Percentiles rank a stretch among this genome's conserved stretches.
Conservation (phyloP, 1,284 basidiomycete genomes). For the Exobasidium cylindrosporum region DNA sequence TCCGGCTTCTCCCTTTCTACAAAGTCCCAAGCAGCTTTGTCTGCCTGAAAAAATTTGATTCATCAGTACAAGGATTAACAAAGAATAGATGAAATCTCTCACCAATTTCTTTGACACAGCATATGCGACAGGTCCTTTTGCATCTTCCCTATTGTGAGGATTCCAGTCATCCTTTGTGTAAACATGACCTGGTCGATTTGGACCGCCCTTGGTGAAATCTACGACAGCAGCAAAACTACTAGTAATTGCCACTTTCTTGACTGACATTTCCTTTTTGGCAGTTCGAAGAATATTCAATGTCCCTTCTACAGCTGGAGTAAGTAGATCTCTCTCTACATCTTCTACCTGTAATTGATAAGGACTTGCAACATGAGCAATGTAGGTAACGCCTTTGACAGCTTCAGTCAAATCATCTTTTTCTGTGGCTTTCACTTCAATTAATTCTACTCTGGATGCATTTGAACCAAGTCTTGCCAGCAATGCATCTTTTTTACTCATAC, state of each 20-base stretch:
- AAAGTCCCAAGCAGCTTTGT: constrained; percentile 47
- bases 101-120: constrained; percentile 40
- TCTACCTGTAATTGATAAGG: constrained; percentile 46
- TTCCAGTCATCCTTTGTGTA: constrained; percentile 46
- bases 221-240: constrained; percentile 48
- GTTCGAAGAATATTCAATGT: constrained; percentile 49
- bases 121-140: constrained; percentile 42
- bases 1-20: constrained; percentile 31
- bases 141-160: constrained; percentile 36
- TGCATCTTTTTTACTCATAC: constrained; percentile 32
- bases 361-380: constrained; percentile 35
- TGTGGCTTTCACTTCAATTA: constrained; percentile 51
- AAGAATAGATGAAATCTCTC: not conserved
- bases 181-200: constrained; percentile 38
- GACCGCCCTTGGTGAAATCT: constrained; percentile 37
- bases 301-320: constrained; percentile 54
- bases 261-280: constrained; percentile 37
- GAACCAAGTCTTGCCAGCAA: constrained; percentile 29
- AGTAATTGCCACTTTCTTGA: constrained; percentile 49
- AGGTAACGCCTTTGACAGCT: constrained; percentile 44
- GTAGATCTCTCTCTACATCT: constrained; percentile 52
- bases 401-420: constrained; percentile 49
- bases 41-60: constrained; percentile 28
- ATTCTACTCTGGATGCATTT: constrained; percentile 34
- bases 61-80: too few species aligned